Conservation (phyloP, 257 asterid species). For the Solanum habrochaites region DNA sequence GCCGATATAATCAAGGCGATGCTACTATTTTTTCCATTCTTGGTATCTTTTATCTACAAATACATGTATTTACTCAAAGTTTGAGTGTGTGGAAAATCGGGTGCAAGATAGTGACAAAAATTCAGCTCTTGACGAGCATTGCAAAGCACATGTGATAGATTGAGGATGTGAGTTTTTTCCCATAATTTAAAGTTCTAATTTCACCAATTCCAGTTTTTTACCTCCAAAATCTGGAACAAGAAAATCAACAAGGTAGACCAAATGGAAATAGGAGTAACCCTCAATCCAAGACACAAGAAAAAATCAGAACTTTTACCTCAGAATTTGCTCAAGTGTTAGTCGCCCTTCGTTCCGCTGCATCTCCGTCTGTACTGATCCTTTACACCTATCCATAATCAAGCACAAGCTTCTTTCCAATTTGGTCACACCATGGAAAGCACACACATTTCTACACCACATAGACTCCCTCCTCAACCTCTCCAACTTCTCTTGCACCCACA, state of each 20-base stretch:
- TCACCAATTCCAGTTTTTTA: neutral
- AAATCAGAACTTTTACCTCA: constrained; percentile 42
- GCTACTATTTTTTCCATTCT: neutral
- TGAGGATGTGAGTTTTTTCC: neutral
- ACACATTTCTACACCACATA: constrained; percentile 94
- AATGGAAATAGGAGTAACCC: neutral
- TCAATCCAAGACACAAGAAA: neutral
- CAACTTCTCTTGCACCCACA: constrained; percentile 87
- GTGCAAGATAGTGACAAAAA: neutral
- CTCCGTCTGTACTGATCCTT: constrained; percentile 77
- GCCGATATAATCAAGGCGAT: neutral
- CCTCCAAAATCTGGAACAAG: neutral
- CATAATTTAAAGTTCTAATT: neutral
- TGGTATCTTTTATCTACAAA: neutral
- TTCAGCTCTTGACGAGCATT: neutral
- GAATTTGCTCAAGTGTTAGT: constrained; percentile 90
- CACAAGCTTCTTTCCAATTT: constrained; percentile 56
- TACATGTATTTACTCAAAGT: neutral
- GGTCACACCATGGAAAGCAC: constrained; percentile 80
- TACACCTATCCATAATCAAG: constrained; percentile 84
- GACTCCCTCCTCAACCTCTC: constrained; percentile 79
- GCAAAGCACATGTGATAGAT: neutral
- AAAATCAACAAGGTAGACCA: neutral
- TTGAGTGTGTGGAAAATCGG: neutral
- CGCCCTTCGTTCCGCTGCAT: constrained; percentile 90